phyloP scores from a whole-genome alignment of 2,329 filamentous ascomycete species.

The Akanthomyces lecanii region DNA sequence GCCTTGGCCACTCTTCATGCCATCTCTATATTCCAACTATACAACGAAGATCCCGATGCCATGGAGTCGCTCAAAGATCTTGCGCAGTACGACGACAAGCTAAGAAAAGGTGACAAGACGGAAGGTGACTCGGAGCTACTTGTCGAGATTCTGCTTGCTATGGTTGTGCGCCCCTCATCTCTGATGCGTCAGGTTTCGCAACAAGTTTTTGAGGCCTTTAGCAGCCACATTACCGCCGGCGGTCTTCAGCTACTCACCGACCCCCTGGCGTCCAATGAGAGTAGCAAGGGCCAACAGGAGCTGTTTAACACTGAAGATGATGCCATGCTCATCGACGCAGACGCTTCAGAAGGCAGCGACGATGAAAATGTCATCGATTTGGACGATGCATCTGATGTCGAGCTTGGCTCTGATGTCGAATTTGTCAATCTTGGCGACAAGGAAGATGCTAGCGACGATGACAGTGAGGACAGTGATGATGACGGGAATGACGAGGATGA shows the following conservation, averaged over 20 bases:
- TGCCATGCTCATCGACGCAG: slow-evolving; percentile 49
- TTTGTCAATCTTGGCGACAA: slow-evolving; percentile 40
- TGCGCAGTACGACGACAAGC: slow-evolving; percentile 67
- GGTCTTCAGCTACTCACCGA: slow-evolving; percentile 64
- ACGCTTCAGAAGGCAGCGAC: slow-evolving; percentile 34
- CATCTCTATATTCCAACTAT: slow-evolving; percentile 80
- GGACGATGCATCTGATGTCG: slow-evolving; percentile 41
- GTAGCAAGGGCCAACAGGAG: slow-evolving; percentile 74
- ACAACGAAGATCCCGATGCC: slow-evolving; percentile 84
- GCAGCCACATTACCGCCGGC: slow-evolving; percentile 65
- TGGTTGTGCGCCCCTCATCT: slow-evolving; percentile 79
- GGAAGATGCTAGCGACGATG: slow-evolving; percentile 39
- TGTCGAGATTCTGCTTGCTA: slow-evolving; percentile 84
- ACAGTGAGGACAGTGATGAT: slow-evolving; percentile 41
- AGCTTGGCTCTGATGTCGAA: slow-evolving; percentile 48
- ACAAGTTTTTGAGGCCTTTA: slow-evolving; percentile 82
- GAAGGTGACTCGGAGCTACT: slow-evolving; percentile 64
- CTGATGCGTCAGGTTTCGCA: slow-evolving; percentile 82
- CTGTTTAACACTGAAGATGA: slow-evolving; percentile 71
- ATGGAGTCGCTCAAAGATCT: slow-evolving; percentile 78
- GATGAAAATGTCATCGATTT: slow-evolving; percentile 30
- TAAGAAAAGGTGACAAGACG: slow-evolving; percentile 52
- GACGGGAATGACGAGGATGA: slow-evolving; percentile 46
- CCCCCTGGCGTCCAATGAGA: slow-evolving; percentile 76
- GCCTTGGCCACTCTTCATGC: slow-evolving; percentile 79